phyloP scores from a whole-genome alignment of 2,329 filamentous ascomycete genomes.

The Hypoxylon sp. region DNA sequence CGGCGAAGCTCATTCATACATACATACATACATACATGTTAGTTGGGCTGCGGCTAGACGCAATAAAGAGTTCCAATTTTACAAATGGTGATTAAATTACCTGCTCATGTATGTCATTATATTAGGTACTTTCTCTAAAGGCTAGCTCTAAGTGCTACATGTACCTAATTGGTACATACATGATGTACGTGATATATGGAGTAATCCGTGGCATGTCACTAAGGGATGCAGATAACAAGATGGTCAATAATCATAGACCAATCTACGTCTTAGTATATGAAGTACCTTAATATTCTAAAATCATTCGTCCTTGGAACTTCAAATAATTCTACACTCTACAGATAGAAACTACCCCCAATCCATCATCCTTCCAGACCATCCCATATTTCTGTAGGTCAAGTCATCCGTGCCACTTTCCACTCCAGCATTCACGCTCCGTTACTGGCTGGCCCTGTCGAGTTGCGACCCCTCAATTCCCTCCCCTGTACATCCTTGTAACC shows the following conservation, averaged over 20 bases:
- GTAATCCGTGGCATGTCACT: slow-evolving; percentile 17
- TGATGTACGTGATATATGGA: slow-evolving; percentile 20
- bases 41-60: slow-evolving; percentile 28
- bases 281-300: slow-evolving; percentile 16
- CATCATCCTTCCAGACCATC: slow-evolving; percentile 24
- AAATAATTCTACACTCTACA: no score
- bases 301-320: slow-evolving; percentile 6
- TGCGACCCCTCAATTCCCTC: slow-evolving; percentile 46
- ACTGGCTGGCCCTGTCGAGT: slow-evolving; percentile 45
- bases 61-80: slow-evolving; percentile 38
- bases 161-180: slow-evolving; percentile 13
- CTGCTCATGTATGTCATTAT: slow-evolving; percentile 28
- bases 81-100: slow-evolving; percentile 28
- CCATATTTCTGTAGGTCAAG: slow-evolving; percentile 31
- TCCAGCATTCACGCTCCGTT: slow-evolving; percentile 23
- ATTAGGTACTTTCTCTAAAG: not conserved
- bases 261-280: no score
- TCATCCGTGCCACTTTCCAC: slow-evolving; percentile 38
- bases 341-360: slow-evolving; percentile 2
- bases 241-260: slow-evolving; percentile 3
- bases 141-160: no score
- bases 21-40: no score
- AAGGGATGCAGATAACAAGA: slow-evolving; percentile 25
- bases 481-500: slow-evolving; percentile 45
- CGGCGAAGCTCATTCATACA: slow-evolving; percentile 37